These are phyloP conservation scores for Fusarium veterinarium DNA, from an alignment of 2,329 filamentous ascomycete species.

Conservation along the genomic window DNA sequence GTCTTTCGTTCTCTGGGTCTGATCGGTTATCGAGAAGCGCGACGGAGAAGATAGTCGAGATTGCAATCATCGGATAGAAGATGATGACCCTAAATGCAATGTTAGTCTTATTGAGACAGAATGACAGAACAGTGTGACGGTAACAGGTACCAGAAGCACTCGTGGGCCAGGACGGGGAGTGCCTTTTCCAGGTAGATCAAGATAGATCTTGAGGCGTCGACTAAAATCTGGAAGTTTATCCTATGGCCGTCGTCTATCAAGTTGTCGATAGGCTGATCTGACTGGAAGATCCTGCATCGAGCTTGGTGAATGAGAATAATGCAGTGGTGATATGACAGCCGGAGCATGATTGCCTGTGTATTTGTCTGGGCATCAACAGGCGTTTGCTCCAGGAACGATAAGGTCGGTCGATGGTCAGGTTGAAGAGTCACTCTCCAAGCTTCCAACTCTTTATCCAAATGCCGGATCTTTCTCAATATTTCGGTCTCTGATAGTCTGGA, in stretches of 20 bases:
- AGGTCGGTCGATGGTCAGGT: not conserved
- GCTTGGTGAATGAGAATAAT: not conserved
- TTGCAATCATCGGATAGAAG: constrained; percentile 6
- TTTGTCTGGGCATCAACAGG: not conserved
- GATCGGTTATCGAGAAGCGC: not conserved
- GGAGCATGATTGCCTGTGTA: constrained; percentile 5
- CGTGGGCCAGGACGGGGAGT: not conserved
- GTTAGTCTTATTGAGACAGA: not conserved
- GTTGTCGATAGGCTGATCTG: fast-evolving
- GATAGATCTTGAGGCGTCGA: constrained; percentile 8
- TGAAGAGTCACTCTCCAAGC: constrained; percentile 9
- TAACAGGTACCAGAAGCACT: not conserved
- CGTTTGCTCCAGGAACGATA: not conserved
- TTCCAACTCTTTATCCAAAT: constrained; percentile 15
- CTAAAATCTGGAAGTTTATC: not conserved
- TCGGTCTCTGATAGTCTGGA: not conserved
- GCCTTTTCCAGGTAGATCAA: constrained; percentile 6
- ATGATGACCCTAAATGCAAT: not conserved
- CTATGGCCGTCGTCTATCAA: not conserved
- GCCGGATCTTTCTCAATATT: not conserved
- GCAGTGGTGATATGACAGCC: constrained; percentile 1
- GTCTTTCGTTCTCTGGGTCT: not conserved
- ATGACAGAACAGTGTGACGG: fast-evolving
- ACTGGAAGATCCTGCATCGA: not conserved
- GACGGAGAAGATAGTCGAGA: not conserved